These are phyloP conservation scores for Suillus placidus DNA, from an alignment of 768 basidiomycete genomes.

Conservation along the genomic window DNA sequence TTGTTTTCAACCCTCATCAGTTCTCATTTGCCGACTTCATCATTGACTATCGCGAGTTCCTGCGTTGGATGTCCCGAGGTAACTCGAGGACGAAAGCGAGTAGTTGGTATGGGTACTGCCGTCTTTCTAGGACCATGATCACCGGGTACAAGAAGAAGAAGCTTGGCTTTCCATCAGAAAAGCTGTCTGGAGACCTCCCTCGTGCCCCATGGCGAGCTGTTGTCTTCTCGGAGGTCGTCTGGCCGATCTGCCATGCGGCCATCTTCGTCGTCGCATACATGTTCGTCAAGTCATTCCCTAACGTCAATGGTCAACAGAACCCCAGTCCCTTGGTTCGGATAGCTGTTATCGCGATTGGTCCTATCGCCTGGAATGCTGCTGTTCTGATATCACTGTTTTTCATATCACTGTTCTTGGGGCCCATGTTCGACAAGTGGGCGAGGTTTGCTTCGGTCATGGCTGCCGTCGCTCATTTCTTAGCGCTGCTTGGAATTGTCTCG, in stretches of 20 bases:
- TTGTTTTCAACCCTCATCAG: conserved; percentile 99
- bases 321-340: conserved; percentile 93
- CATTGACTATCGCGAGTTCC: conserved; percentile 97
- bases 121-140: conserved; percentile 94
- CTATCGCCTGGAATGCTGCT: conserved; percentile 93
- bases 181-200: conserved; percentile 91
- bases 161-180: conserved; percentile 96
- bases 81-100: conserved; percentile 96
- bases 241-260: conserved; percentile 73
- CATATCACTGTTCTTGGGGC: conserved; percentile 89
- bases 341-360: conserved; percentile 84
- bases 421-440: conserved; percentile 80
- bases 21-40: conserved; percentile 97
- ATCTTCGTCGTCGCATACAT: conserved; percentile 86
- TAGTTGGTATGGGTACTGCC: conserved; percentile 99
- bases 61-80: conserved; percentile 99
- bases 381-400: conserved; percentile 86
- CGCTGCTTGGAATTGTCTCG: conserved; percentile 78
- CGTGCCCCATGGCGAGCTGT: conserved; percentile 88
- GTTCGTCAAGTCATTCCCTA: conserved; percentile 92
- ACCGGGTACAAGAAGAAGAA: conserved; percentile 99
- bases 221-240: conserved; percentile 80
- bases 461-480: conserved; percentile 80
- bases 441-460: conserved; percentile 95
- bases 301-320: conserved; percentile 55